Evolutionary conservation across 345 rosid genomes (phyloP), one percentile per base, ranked within the genome.

Genomic region (Citrus medica): DNA sequence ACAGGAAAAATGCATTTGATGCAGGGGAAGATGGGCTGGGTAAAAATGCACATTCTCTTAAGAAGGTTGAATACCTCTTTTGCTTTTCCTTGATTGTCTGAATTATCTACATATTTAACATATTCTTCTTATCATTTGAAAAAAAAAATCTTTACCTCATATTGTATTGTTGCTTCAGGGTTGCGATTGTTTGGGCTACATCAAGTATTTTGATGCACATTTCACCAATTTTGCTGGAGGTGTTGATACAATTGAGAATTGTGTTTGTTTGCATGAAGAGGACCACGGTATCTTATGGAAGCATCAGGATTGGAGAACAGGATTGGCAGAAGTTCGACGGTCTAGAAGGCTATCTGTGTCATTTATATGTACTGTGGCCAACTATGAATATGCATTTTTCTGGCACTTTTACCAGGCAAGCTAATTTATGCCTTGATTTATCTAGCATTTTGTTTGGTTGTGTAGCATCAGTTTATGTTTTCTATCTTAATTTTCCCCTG

Each of bases 221-320:
- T 90, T 90, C 72, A 89, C 89, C 12, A 90, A 92, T 85, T 92
- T 90, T 82, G 82, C 92, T 13, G 97, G 94, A 69, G 92, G 97
- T 69, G 89, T 92, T 81, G 97, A 92, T 76, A 92, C 92, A 17
- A 89, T 86, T 59, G 93, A 90, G 76, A 92, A 92, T 61, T 90
- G 90, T 88, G 97, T 90, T 30, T 92, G 92, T 77, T 73, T 92
- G 87, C 97, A 89, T 68, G 97, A 92, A 83, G 97, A 92, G 85
- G 97, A 92, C 83, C 89, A 88, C 72, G 92, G 92, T 24, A 90
- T 90, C 69, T 76, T 92, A 53, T 90, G 97, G 97, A 92, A 92
- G 86, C 97, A 92, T 84, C 97, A 92, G 83, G 97, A 92, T 74
- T 92, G 94, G 94, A 90, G 97, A 84, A 90, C 94, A 4, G 97